Evolutionary conservation across 257 asterid genomes (phyloP).

Genomic region (Nicotiana obtusifolia): DNA sequence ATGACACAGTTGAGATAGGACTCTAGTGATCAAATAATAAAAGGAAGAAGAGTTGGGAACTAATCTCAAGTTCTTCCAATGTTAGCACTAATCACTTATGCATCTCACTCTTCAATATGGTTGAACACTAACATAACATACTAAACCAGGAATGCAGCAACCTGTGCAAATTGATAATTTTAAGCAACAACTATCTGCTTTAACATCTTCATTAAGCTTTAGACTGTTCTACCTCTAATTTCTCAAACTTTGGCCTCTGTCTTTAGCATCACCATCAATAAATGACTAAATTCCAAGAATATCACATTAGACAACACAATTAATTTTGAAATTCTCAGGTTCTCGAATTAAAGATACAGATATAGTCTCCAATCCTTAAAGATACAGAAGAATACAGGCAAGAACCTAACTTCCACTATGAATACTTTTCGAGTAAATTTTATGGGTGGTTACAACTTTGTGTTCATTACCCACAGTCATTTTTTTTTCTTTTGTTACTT

Average conservation of each 20-base stretch:
- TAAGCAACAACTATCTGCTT: neutral
- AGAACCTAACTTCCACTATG: neutral
- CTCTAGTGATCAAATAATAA: no score
- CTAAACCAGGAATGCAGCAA: neutral
- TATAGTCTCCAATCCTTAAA: neutral
- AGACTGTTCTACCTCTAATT: neutral
- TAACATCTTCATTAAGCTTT: neutral
- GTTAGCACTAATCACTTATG: neutral
- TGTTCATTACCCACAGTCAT: no score
- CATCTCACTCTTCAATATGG: neutral
- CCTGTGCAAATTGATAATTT: neutral
- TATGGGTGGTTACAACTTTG: no score
- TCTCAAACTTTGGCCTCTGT: neutral
- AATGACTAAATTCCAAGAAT: neutral
- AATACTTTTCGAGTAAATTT: no score
- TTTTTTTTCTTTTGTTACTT: no score
- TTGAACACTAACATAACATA: constrained; percentile 1
- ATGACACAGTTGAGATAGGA: no score
- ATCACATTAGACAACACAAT: neutral
- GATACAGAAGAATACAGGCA: neutral
- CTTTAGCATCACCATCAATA: neutral
- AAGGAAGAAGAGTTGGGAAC: no score
- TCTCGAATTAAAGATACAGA: neutral
- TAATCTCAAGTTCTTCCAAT: no score
- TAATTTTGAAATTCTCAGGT: neutral